Conservation (phyloP, 257 asterid species). For the Hygrophila difformis region DNA sequence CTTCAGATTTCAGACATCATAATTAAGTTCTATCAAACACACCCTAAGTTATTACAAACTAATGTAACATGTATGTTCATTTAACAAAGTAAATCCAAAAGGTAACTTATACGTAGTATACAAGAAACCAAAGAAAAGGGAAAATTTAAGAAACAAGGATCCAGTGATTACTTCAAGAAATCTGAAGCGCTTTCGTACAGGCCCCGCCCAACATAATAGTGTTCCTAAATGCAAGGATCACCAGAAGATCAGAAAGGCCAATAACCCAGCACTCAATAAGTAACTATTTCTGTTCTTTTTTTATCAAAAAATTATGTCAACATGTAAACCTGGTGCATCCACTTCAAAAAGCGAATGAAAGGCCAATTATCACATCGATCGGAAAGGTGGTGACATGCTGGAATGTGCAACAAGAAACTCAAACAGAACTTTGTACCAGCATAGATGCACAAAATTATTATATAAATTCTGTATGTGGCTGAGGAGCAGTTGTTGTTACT, state of each 20-base stretch:
- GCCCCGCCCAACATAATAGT: slow-evolving; percentile 95
- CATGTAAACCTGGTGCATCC: slow-evolving; percentile 94
- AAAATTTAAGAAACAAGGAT: neutral
- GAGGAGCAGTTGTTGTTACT: slow-evolving; percentile 34
- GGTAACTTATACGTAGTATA: no score
- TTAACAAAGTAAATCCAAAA: neutral
- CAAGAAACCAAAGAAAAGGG: neutral
- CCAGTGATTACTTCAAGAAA: slow-evolving; percentile 56
- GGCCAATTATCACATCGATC: slow-evolving; percentile 59
- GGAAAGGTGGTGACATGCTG: slow-evolving; percentile 75
- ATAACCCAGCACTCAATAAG: neutral
- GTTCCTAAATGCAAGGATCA: slow-evolving; percentile 53
- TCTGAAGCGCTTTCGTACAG: slow-evolving; percentile 91
- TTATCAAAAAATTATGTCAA: neutral
- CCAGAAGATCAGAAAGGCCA: slow-evolving; percentile 2
- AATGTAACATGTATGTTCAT: slow-evolving; percentile 1
- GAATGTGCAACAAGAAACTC: slow-evolving; percentile 71
- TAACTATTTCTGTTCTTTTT: neutral
- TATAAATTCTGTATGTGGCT: slow-evolving; percentile 42
- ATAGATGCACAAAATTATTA: slow-evolving; percentile 52
- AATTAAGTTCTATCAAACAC: no score
- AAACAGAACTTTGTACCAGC: slow-evolving; percentile 61
- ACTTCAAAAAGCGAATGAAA: slow-evolving; percentile 65
- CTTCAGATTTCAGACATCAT: no score
- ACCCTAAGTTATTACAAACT: no score